phyloP scores from a whole-genome alignment of 495 filamentous ascomycete genomes.

The Neurospora terricola region DNA sequence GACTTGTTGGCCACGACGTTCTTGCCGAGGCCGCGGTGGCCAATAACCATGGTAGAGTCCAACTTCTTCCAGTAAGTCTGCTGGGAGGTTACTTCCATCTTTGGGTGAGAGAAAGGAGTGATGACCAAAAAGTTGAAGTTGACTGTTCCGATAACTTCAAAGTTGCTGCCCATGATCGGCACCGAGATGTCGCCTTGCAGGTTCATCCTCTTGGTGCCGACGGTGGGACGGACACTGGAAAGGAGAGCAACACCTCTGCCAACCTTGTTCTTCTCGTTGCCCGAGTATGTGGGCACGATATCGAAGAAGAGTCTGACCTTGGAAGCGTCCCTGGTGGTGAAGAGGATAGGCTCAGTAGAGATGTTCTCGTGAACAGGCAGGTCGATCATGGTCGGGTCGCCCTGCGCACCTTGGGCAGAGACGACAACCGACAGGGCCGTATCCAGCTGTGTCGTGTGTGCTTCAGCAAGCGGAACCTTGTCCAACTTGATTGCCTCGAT shows the following conservation, averaged over 20 bases:
- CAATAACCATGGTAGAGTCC: slow-evolving; percentile 73
- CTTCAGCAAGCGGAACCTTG: slow-evolving; percentile 71
- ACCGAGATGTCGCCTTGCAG: slow-evolving; percentile 89
- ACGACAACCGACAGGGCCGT: slow-evolving; percentile 88
- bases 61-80: slow-evolving; percentile 89
- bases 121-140: slow-evolving; percentile 96
- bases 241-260: slow-evolving; percentile 89
- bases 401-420: slow-evolving; percentile 77
- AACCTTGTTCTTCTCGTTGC: slow-evolving; percentile 75
- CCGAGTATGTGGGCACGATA: slow-evolving; percentile 93
- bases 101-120: slow-evolving; percentile 87
- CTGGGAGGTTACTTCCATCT: slow-evolving; percentile 79
- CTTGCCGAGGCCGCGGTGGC: slow-evolving; percentile 88
- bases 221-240: slow-evolving; percentile 66
- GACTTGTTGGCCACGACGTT: slow-evolving; percentile 74
- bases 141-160: slow-evolving; percentile 87
- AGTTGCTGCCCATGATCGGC: slow-evolving; percentile 70
- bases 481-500: slow-evolving; percentile 79
- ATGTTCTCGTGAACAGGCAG: slow-evolving; percentile 90
- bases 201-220: slow-evolving; percentile 70
- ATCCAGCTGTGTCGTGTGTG: slow-evolving; percentile 85
- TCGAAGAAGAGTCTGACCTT: slow-evolving; percentile 91
- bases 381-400: slow-evolving; percentile 82
- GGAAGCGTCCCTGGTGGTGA: slow-evolving; percentile 63
- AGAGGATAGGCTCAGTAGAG: slow-evolving; percentile 82